Base-by-base conservation (phyloP, 139 green algal species). In the Picochlorum costavermella region DNA sequence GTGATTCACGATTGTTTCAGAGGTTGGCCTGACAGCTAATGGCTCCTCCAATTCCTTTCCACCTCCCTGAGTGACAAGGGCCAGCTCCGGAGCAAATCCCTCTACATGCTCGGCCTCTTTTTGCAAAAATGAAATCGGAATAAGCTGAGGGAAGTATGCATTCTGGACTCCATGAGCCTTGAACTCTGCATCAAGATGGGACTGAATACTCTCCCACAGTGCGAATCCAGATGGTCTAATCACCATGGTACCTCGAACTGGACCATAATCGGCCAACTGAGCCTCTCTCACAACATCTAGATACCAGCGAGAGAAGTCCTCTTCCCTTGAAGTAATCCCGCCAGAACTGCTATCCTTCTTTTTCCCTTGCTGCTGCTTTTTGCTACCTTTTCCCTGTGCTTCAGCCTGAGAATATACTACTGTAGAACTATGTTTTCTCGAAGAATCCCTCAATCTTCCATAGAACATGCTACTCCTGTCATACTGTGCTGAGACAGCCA, bases 51-150 rank as follows among this genome's bases (percentile, higher is more conserved):
- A 78, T 20, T 97, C 91, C 84, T 96, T 95, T 64, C 89, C 89
- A 29, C 89, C 89, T 75, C 87, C 94, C 64, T 95, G 86, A 20
- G 94, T 99, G 8, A 99, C 94, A 1, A 99, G 64, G 2, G 94
- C 94, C 50, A 99, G 84, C 85, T 99, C 94, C 14, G 94, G 94
- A 1, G 89, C 86, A 83, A 99, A 99, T n/a, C 94, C 94, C 70
- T 98, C 94, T 60, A 99, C 91, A 65, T 99, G 94, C 62, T 86
- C 77, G n/a, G 92, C 89, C 80, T 99, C 94, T 74, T 97, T 98
- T 17, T 86, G 74, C 51, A 99, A 92, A 85, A 99, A 99, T 17
- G 83, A 95, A 58, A 89, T 83, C 3, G 94, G 94, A 58, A 99
- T 99, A 66, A 99, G 88, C 80, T 96, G 87, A 8, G 93, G 93